Percentiles rank a stretch among this genome's conserved stretches.
phyloP scores from a whole-genome alignment of 1,284 basidiomycete genomes.

The Inonotus obliquus region DNA sequence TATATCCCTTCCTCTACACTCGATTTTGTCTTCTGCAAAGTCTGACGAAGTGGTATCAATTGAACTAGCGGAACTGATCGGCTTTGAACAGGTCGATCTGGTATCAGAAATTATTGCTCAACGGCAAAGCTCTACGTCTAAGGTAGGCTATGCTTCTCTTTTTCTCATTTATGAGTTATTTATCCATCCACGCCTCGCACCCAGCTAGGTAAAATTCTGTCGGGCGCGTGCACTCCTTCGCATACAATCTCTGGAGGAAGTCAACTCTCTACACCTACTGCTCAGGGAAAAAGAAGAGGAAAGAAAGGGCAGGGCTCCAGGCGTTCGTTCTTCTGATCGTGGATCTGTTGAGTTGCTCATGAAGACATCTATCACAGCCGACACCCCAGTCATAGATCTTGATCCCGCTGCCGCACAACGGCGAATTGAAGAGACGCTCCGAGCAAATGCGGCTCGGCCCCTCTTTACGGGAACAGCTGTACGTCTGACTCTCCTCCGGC shows the following conservation, averaged over 20 bases:
- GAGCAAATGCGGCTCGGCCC: conserved; percentile 63
- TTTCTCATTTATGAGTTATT: neutral
- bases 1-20: conserved; percentile 27
- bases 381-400: conserved; percentile 31
- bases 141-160: neutral
- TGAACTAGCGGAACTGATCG: conserved; percentile 79
- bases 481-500: conserved; percentile 26
- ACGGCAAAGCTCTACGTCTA: conserved; percentile 1
- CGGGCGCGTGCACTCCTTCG: neutral
- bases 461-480: conserved; percentile 60
- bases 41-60: conserved; percentile 72
- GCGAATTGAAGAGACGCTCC: conserved; percentile 63
- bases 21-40: conserved; percentile 31
- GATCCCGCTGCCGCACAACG: conserved; percentile 52
- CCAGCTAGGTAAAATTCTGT: conserved; percentile 4
- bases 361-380: conserved; percentile 11
- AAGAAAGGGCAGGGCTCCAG: conserved; percentile 26
- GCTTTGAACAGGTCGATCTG: conserved; percentile 80
- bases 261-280: conserved; percentile 12
- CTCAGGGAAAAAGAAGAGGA: conserved; percentile 21
- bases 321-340: conserved; percentile 23
- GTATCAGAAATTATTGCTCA: conserved; percentile 39
- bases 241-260: conserved; percentile 4
- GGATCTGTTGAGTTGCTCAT: neutral
- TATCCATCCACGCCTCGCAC: neutral